Conservation (phyloP, 73 alveolate species). For the Paramecium caudatum region DNA sequence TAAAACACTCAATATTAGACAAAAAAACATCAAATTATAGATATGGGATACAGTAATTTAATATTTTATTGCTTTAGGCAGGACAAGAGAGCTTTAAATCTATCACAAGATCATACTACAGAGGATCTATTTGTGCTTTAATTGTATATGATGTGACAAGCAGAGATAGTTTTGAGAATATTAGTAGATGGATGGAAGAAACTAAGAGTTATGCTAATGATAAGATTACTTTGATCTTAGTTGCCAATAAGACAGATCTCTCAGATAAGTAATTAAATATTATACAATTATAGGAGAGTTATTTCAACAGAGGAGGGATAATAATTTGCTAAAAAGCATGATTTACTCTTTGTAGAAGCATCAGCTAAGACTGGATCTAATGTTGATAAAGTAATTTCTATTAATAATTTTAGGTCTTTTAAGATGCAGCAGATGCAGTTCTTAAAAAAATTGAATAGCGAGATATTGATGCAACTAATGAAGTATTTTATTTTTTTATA, state of each 20-base stretch:
- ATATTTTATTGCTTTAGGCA: slow-evolving; percentile 69
- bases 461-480: slow-evolving; percentile 69
- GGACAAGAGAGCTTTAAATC: slow-evolving; percentile 84
- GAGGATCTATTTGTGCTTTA: slow-evolving; percentile 81
- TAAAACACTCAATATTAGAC: slow-evolving; percentile 74
- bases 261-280: slow-evolving; percentile 76
- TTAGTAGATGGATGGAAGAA: slow-evolving; percentile 82
- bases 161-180: slow-evolving; percentile 77
- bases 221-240: slow-evolving; percentile 79
- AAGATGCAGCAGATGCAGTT: slow-evolving; percentile 62
- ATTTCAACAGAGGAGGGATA: slow-evolving; percentile 87
- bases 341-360: slow-evolving; percentile 84
- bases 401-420: slow-evolving; percentile 63
- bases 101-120: slow-evolving; percentile 79
- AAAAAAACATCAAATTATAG: slow-evolving; percentile 77
- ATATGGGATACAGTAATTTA: slow-evolving; percentile 76
- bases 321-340: slow-evolving; percentile 84
- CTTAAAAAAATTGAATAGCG: slow-evolving; percentile 43
- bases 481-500: background rate
- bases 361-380: slow-evolving; percentile 86
- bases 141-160: slow-evolving; percentile 85
- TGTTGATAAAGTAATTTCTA: slow-evolving; percentile 81
- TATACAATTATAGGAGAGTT: slow-evolving; percentile 77
- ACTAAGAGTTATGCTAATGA: slow-evolving; percentile 82
- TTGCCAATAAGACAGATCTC: slow-evolving; percentile 88